Conservation (phyloP, 2,329 filamentous ascomycete genomes). For the Chrysosporium keratinophilum region DNA sequence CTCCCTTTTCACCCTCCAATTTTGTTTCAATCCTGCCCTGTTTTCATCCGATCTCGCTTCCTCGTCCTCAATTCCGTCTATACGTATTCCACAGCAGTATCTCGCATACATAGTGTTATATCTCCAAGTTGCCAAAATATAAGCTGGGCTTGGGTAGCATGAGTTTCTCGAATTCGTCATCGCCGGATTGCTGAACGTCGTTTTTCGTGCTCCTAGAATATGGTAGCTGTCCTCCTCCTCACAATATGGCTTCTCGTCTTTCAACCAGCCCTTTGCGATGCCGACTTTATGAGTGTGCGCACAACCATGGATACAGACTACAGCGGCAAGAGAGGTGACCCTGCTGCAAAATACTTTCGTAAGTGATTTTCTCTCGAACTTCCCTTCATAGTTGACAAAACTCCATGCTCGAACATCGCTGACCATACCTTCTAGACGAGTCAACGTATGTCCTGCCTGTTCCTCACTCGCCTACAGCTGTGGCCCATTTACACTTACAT, state of each 20-base stretch:
- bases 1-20: not conserved
- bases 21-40: not conserved
- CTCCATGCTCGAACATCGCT: not conserved
- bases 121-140: not conserved
- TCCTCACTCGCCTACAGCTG: not conserved
- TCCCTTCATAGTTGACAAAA: not conserved
- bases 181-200: not conserved
- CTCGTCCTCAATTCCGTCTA: not conserved
- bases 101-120: not conserved
- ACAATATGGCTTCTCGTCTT: conserved; percentile 8
- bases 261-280: conserved; percentile 16
- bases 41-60: not conserved
- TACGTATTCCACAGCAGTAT: not conserved
- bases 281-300: conserved; percentile 16
- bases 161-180: not conserved
- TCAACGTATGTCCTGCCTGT: conserved; percentile 11
- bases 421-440: conserved; percentile 12
- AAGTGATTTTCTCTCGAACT: not conserved
- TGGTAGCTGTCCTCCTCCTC: conserved; percentile 5
- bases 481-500: not conserved
- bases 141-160: not conserved
- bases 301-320: conserved; percentile 15
- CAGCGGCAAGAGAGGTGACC: conserved; percentile 12
- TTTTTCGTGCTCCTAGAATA: not conserved
- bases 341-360: conserved; percentile 17